These are phyloP conservation scores for Malassezia brasiliensis DNA, from an alignment of 1,284 basidiomycete species.

Conservation along the genomic window DNA sequence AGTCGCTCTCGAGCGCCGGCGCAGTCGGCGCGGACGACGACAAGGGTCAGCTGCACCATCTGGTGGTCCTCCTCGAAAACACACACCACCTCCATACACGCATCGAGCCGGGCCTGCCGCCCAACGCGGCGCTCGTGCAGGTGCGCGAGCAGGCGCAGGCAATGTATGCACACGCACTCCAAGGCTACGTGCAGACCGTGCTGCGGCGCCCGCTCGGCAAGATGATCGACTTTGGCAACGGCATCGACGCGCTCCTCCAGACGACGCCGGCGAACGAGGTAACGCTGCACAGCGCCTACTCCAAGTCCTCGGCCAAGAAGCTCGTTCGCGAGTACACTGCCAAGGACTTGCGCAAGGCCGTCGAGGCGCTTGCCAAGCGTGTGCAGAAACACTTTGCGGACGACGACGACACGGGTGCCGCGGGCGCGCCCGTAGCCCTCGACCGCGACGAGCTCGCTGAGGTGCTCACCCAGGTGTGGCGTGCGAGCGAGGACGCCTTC, in stretches of 20 bases:
- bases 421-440: background rate
- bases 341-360: constrained; percentile 72
- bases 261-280: constrained; percentile 73
- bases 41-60: constrained; percentile 91
- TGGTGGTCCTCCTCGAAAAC: constrained; percentile 92
- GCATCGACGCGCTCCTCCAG: constrained; percentile 72
- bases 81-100: constrained; percentile 87
- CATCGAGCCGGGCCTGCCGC: constrained; percentile 49
- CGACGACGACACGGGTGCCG: constrained; percentile 49
- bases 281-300: constrained; percentile 65
- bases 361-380: constrained; percentile 77
- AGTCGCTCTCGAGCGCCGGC: constrained; percentile 83
- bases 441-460: constrained; percentile 14
- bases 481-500: constrained; percentile 2
- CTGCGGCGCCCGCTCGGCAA: constrained; percentile 75
- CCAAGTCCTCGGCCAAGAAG: constrained; percentile 67
- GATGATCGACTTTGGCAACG: constrained; percentile 88
- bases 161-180: constrained; percentile 78
- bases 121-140: constrained; percentile 60
- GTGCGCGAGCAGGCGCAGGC: constrained; percentile 57
- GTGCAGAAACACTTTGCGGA: constrained; percentile 86
- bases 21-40: constrained; percentile 53
- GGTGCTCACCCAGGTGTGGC: constrained; percentile 16
- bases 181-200: constrained; percentile 74
- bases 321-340: constrained; percentile 71